Conservation (phyloP, 495 filamentous ascomycete species). For the Penicillium silybi region DNA sequence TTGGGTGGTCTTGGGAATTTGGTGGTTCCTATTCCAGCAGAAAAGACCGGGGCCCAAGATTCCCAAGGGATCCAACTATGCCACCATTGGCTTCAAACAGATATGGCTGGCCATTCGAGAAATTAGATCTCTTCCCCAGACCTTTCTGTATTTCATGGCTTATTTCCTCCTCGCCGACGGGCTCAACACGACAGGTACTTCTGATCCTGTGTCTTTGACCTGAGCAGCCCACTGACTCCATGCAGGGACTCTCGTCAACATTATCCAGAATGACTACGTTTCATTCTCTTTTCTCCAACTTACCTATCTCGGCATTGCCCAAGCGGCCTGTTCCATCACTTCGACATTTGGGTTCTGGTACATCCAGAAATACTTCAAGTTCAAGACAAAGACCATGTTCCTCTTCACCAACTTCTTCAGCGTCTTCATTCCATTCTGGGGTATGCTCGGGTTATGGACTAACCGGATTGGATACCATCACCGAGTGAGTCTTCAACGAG, state of each 20-base stretch:
- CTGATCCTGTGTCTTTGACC: neutral
- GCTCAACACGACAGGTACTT: constrained; percentile 46
- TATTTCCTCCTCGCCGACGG: constrained; percentile 50
- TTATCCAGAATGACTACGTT: constrained; percentile 46
- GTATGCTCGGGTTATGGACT: constrained; percentile 50
- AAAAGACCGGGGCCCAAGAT: constrained; percentile 42
- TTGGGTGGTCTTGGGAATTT: constrained; percentile 47
- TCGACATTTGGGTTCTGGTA: constrained; percentile 52
- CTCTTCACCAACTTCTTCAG: constrained; percentile 47
- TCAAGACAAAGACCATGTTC: constrained; percentile 49
- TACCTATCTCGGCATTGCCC: constrained; percentile 46
- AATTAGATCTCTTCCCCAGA: constrained; percentile 41
- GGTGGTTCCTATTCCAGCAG: constrained; percentile 52
- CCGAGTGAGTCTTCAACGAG: constrained; percentile 20
- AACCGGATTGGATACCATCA: constrained; percentile 44
- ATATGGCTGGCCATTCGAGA: constrained; percentile 43
- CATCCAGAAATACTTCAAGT: constrained; percentile 45
- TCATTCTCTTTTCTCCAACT: constrained; percentile 48
- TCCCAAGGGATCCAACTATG: constrained; percentile 43
- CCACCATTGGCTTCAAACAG: constrained; percentile 47
- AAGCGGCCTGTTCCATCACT: constrained; percentile 40
- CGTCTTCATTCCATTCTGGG: constrained; percentile 49
- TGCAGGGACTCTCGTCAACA: constrained; percentile 38
- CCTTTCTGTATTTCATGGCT: constrained; percentile 42
- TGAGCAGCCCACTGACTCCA: neutral